Evolutionary conservation across 495 filamentous ascomycete genomes (phyloP).

Genomic region (Penicillium nucicola): DNA sequence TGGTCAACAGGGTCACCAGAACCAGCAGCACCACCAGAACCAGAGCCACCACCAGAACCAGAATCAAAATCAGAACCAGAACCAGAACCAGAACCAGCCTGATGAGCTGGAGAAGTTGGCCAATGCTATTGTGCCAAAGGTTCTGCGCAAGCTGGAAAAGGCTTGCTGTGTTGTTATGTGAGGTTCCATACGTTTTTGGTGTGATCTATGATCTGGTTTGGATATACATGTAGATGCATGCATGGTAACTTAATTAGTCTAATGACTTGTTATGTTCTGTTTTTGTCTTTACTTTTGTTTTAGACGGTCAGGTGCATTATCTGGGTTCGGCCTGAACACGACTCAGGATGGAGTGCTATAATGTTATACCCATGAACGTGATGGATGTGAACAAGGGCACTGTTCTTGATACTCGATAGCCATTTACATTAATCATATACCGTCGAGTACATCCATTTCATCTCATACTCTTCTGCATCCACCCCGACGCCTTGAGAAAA

Average conservation of each 20-base stretch:
- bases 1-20: slow-evolving; percentile 17
- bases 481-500: too few relatives aligned
- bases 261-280: background rate
- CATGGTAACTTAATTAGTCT: background rate
- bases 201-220: background rate
- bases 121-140: slow-evolving; percentile 55
- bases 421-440: background rate
- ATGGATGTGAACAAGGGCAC: background rate
- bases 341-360: slow-evolving; percentile 6
- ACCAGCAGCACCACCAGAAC: slow-evolving; percentile 35
- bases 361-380: slow-evolving; percentile 9
- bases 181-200: slow-evolving; percentile 10
- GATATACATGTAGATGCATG: background rate
- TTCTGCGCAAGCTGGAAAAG: slow-evolving; percentile 63
- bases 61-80: slow-evolving; percentile 34
- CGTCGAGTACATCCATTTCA: background rate
- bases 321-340: background rate
- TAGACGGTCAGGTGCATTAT: background rate
- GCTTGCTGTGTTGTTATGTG: slow-evolving; percentile 81
- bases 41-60: slow-evolving; percentile 49
- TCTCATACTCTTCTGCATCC: too few relatives aligned
- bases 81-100: slow-evolving; percentile 46
- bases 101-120: slow-evolving; percentile 64
- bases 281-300: background rate
- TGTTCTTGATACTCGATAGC: slow-evolving; percentile 1